Base-by-base conservation (phyloP, 305 asterid genomes). In the Rubia balearica region DNA sequence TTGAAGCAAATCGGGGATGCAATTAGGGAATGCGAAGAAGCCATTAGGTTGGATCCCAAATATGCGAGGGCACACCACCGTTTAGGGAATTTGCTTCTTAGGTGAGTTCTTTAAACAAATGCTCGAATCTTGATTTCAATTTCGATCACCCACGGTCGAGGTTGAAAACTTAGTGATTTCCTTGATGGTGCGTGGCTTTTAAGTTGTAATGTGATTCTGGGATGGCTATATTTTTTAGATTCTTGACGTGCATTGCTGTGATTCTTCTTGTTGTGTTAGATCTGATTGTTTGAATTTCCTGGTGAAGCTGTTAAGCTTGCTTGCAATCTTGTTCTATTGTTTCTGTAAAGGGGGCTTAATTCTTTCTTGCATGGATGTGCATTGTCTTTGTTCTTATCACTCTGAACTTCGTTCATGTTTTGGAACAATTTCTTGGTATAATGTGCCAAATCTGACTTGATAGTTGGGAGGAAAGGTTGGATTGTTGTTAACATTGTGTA, bases 11-110 rank as follows among this genome's bases (percentile, higher is more conserved):
- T 88, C 46, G 65, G 64, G 0, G 96, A 90, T 60, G 98, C 98
- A 0, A 81, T 88, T 71, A 79, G 75, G 81, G 99, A 86, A 75
- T 94, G 90, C 61, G 94, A 88, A 80, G 96, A 86, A 81, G 94
- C 98, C 12, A 80, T 94, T 78, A 84, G 83, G 75, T 81, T 91
- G 89, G 93, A 94, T 81, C 96, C 96, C 2, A 83, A 80, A 14
- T 91, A 94, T 57, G 85, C 77, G 43, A 82, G 86, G 79, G 99
- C 98, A 5, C 97, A 90, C 81, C 92, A 84, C 68, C 91, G 97
- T 3, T 83, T 94, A 76, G 99, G 96, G 76, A 85, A 92, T 77
- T 78, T 94, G 86, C 82, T 86, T 73, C 85, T 91, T 73, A 88
- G 97, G 99, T 94, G 84, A 88, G 90, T 78, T 67, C 11, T 66